A percentile compares a stretch with the other conserved stretches of the same genome.
Conservation (phyloP, 495 filamentous ascomycete genomes). For the Penicillium angulare region DNA sequence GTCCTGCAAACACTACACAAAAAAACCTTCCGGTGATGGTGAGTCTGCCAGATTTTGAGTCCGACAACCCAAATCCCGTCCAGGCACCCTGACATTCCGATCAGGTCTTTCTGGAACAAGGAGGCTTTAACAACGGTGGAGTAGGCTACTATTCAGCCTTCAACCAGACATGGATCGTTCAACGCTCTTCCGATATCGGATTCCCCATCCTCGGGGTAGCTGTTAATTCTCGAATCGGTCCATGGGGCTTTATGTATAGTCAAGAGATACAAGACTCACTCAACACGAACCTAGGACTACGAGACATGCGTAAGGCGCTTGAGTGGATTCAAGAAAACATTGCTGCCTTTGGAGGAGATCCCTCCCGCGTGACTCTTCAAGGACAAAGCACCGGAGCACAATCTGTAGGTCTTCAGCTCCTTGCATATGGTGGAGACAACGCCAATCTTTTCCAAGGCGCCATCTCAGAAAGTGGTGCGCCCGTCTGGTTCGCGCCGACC, state of each 20-base stretch:
- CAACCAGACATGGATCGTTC: not conserved
- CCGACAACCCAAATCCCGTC: not conserved
- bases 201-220: not conserved
- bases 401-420: not conserved
- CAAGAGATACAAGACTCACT: not conserved
- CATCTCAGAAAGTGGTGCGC: not conserved
- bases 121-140: not conserved
- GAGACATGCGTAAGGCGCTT: slow-evolving; percentile 59
- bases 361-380: slow-evolving; percentile 41
- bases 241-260: not conserved
- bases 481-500: not conserved
- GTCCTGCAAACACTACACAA: not conserved
- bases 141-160: not conserved
- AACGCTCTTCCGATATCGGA: not conserved
- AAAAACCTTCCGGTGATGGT: not conserved
- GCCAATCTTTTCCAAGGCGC: not conserved
- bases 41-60: not conserved
- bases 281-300: slow-evolving; percentile 43
- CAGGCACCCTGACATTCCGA: not conserved
- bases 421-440: not conserved
- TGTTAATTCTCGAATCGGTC: not conserved
- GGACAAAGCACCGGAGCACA: not conserved
- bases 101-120: not conserved
- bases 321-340: slow-evolving; percentile 30
- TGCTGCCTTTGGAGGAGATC: slow-evolving; percentile 19